Percentiles rank a stretch among this genome's conserved stretches.
phyloP scores from a whole-genome alignment of 2,329 filamentous ascomycete species.

The Periconia sp. region DNA sequence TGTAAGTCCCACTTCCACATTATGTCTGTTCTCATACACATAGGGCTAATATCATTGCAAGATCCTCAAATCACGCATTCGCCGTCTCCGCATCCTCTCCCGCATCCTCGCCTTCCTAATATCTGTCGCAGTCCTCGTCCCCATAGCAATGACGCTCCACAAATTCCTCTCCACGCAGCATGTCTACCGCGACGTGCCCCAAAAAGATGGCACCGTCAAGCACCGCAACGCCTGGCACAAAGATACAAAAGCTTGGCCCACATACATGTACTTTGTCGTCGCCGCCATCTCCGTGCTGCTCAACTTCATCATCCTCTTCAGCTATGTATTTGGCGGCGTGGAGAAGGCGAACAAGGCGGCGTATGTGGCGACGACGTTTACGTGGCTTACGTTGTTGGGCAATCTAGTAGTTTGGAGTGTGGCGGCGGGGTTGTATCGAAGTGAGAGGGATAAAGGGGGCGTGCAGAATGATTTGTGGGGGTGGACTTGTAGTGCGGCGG shows the following conservation, averaged over 20 bases:
- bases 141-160: constrained; percentile 44
- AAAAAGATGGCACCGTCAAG: constrained; percentile 20
- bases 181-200: constrained; percentile 27
- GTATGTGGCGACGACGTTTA: constrained; percentile 33
- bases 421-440: constrained; percentile 41
- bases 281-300: constrained; percentile 38
- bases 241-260: constrained; percentile 47
- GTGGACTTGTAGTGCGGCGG: constrained; percentile 46
- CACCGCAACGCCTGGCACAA: constrained; percentile 48
- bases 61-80: constrained; percentile 47
- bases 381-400: constrained; percentile 31
- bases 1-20: constrained; percentile 16
- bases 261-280: constrained; percentile 48
- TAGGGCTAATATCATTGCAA: constrained; percentile 10
- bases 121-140: constrained; percentile 42
- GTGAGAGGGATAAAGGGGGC: constrained; percentile 43
- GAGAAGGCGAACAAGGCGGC: constrained; percentile 42
- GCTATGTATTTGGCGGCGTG: constrained; percentile 40
- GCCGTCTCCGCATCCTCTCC: constrained; percentile 44
- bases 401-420: constrained; percentile 47
- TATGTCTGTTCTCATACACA: neutral
- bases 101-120: constrained; percentile 42
- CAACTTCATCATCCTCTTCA: constrained; percentile 42
- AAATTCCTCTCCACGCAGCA: constrained; percentile 47
- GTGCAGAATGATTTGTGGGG: constrained; percentile 50